phyloP scores from a whole-genome alignment of 192 early-diverging fungal genomes.

The Backusella tarrabulga region DNA sequence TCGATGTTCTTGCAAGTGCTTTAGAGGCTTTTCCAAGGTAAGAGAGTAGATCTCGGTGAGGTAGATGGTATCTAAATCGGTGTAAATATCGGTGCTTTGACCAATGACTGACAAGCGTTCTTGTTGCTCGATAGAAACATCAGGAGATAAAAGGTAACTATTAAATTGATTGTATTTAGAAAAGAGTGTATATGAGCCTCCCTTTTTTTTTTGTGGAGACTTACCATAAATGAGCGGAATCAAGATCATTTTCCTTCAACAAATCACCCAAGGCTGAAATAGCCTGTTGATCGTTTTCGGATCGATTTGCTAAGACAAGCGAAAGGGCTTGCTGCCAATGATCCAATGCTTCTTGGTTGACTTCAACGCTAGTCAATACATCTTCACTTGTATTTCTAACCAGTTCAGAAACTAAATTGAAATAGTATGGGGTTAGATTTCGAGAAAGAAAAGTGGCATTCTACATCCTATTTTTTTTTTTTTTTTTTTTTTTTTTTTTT shows the following conservation, averaged over 20 bases:
- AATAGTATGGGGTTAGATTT: neutral
- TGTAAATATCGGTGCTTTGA: constrained; percentile 31
- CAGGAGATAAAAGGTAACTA: constrained; percentile 55
- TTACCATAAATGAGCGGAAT: constrained; percentile 82
- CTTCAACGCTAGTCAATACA: neutral
- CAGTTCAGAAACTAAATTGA: constrained; percentile 15
- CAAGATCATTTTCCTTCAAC: constrained; percentile 52
- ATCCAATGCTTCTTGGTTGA: constrained; percentile 33
- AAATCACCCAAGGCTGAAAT: constrained; percentile 80
- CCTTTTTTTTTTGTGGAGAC: neutral
- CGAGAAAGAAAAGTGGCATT: neutral
- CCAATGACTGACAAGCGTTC: neutral
- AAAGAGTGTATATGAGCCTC: neutral
- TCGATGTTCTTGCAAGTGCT: constrained; percentile 84
- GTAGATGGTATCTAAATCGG: constrained; percentile 59
- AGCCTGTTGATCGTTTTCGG: constrained; percentile 64
- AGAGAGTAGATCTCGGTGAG: constrained; percentile 87
- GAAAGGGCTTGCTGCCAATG: constrained; percentile 76
- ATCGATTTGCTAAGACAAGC: constrained; percentile 85
- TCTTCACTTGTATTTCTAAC: constrained; percentile 20
- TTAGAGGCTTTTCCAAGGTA: constrained; percentile 65
- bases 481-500: too few species aligned
- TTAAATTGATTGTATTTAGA: constrained; percentile 26
- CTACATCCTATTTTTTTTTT: neutral
- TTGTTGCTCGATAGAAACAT: constrained; percentile 37